Evolutionary conservation across 345 rosid species (phyloP), one percentile per base, ranked within the genome.

Genomic region (Pistacia integerrima): DNA sequence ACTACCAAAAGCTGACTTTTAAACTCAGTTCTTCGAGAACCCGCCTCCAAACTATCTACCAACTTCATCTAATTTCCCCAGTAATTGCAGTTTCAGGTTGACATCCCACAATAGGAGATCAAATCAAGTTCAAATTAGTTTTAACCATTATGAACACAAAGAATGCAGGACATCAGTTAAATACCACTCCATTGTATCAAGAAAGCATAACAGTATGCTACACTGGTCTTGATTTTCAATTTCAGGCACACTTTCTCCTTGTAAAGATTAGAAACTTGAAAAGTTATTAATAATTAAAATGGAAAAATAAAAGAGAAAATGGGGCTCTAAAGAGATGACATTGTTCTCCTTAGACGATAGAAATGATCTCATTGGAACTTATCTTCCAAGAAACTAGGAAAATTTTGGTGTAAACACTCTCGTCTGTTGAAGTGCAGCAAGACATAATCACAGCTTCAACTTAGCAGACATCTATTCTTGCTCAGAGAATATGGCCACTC

Each of bases 361-460:
- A 73, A 75, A 62, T 71, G 57, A 70, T 68, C 74, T 70, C 64
- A 28, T 63, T 41, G 68, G 9, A 57, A 62, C 52, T 22, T 33
- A 68, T 69, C 72, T 67, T 59, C 77, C 74, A 30, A 35, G 14
- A 73, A 66, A 60, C 17, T 73, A 60, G 33, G 30, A 59, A 61
- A 49, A 68, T 25, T n/a, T 25, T 14, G 49, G 20, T 12, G 62
- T 25, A 55, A 41, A 68, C 46, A 74, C 54, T 46, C 63, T 35
- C 67, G 25, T 10, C 25, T 11, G 20, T 14, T 7, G 18, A 78
- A 25, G 36, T 54, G 69, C 38, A 36, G 52, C 46, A 41, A 41
- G 61, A 16, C 59, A 52, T 22, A 10, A 44, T 11, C 65, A 69
- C 54, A 58, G 64, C 36, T 54, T 61, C 57, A 41, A 18, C 57